Base-by-base conservation (phyloP, 2,329 filamentous ascomycete species). In the Harringtonia aguacate region DNA sequence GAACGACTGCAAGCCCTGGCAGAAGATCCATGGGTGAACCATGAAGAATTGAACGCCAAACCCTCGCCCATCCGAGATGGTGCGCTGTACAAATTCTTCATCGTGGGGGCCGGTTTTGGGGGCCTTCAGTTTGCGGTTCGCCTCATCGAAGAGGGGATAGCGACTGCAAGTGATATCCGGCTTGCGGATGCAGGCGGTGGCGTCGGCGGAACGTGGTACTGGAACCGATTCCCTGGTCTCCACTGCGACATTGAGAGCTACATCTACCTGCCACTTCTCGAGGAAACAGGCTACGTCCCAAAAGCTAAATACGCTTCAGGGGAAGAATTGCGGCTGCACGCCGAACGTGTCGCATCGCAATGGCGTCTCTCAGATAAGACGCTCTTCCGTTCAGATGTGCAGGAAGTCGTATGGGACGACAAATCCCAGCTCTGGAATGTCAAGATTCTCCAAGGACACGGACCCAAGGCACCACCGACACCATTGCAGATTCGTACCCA, bases 181-280 rank as follows among this genome's bases (percentile, higher is more conserved):
- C 46, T 70, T 0, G 53, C 68, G 20, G 68, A 72, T 30, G 49
- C 54, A 0, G 67, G 62, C 2, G 66, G 65, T 10, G 68, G 65
- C 4, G 63, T 69, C 22, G 70, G 70, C 4, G 70, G 70, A 12
- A 71, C 68, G 0, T 74, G 70, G 70, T 71, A 68, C 46, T 72
- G 69, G 65, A 72, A 72, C 47, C 57, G 67, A 0, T 74, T 70
- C 45, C 69, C 69, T 0, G 69, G 68, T 0, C 53, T 71, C 8
- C 62, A 64, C 49, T 81, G 76, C 53, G 77, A 82, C 51, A 59
- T 77, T 4, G 77, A 82, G 56, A 65, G 66, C 41, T 78, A 74
- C 50, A 62, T 68, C n/a, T 81, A 81, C 52, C 57, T 80, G 58
- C 75, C 76, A 4, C 57, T 78, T 13, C 63, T 81, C 3, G 76